Evolutionary conservation across 1,284 basidiomycete species (phyloP).

Genomic region (Ustilago esculenta): DNA sequence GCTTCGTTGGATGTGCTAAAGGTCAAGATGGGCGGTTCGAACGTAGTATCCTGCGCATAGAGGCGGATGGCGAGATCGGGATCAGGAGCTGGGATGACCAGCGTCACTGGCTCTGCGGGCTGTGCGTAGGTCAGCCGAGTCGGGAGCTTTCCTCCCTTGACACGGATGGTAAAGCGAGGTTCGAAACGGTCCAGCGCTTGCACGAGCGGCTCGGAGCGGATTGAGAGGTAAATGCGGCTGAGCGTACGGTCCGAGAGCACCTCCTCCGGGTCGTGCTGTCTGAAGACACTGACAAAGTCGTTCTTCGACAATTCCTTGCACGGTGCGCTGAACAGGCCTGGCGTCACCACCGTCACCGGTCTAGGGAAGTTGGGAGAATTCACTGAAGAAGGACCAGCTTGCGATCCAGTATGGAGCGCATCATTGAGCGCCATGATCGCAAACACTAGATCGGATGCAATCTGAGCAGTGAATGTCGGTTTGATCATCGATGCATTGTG

Average conservation of each 20-base stretch:
- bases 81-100: slow-evolving; percentile 56
- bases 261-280: slow-evolving; percentile 46
- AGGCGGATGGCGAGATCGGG: slow-evolving; percentile 59
- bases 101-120: slow-evolving; percentile 52
- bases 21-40: slow-evolving; percentile 60
- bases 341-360: slow-evolving; percentile 26
- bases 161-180: slow-evolving; percentile 40
- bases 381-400: slow-evolving; percentile 7
- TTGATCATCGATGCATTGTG: slow-evolving; percentile 73
- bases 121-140: slow-evolving; percentile 54
- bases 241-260: slow-evolving; percentile 61
- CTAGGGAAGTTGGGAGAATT: slow-evolving; percentile 30
- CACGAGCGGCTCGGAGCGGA: slow-evolving; percentile 52
- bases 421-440: slow-evolving; percentile 86
- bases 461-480: slow-evolving; percentile 65
- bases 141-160: slow-evolving; percentile 46
- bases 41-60: slow-evolving; percentile 55
- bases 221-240: slow-evolving; percentile 53
- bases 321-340: slow-evolving; percentile 47
- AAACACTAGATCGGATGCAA: slow-evolving; percentile 74
- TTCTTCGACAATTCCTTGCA: slow-evolving; percentile 31
- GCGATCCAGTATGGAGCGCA: slow-evolving; percentile 50
- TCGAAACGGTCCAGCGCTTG: slow-evolving; percentile 47
- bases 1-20: slow-evolving; percentile 46
- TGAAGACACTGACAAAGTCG: slow-evolving; percentile 53